Percentiles rank a stretch among this genome's conserved stretches.
These are phyloP conservation scores for Nemania bipapillata DNA, from an alignment of 2,329 filamentous ascomycete species.

Conservation along the genomic window DNA sequence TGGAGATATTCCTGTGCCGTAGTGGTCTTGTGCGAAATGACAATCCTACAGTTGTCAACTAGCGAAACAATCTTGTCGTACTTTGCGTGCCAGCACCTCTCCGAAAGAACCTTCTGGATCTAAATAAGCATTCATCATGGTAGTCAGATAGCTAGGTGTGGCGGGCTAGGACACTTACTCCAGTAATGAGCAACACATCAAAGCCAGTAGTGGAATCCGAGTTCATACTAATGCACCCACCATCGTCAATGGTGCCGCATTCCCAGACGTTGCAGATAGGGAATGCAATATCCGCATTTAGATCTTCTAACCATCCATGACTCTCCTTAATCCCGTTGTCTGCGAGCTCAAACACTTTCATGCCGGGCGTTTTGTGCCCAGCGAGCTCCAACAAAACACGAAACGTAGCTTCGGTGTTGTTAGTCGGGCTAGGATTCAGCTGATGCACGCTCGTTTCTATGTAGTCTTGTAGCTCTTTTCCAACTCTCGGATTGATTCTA, in stretches of 20 bases:
- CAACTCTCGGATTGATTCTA: slow-evolving; percentile 4
- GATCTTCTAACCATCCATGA: slow-evolving; percentile 10
- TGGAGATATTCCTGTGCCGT: neutral
- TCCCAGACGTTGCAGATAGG: neutral
- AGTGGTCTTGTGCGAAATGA: slow-evolving; percentile 6
- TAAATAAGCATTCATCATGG: neutral
- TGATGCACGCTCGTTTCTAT: neutral
- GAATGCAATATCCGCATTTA: slow-evolving; percentile 26
- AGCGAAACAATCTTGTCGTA: slow-evolving; percentile 12
- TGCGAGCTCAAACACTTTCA: slow-evolving; percentile 35
- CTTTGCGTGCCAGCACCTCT: neutral
- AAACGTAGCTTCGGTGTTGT: slow-evolving; percentile 5
- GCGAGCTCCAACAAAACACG: slow-evolving; percentile 29
- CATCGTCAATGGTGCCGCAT: neutral
- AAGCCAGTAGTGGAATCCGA: neutral
- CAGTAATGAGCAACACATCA: neutral
- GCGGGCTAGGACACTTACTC: neutral
- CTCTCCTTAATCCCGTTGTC: slow-evolving; percentile 5
- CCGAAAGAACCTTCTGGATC: neutral
- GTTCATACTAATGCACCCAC: neutral
- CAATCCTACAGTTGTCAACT: slow-evolving; percentile 13
- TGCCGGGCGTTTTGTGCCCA: slow-evolving; percentile 37
- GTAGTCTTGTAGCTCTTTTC: slow-evolving; percentile 14
- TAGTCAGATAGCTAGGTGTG: neutral
- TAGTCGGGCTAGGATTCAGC: neutral